Evolutionary conservation across 2,329 filamentous ascomycete species (phyloP), one percentile per base, ranked within the genome.

Genomic region (Aspergillus oerlinghausenensis): DNA sequence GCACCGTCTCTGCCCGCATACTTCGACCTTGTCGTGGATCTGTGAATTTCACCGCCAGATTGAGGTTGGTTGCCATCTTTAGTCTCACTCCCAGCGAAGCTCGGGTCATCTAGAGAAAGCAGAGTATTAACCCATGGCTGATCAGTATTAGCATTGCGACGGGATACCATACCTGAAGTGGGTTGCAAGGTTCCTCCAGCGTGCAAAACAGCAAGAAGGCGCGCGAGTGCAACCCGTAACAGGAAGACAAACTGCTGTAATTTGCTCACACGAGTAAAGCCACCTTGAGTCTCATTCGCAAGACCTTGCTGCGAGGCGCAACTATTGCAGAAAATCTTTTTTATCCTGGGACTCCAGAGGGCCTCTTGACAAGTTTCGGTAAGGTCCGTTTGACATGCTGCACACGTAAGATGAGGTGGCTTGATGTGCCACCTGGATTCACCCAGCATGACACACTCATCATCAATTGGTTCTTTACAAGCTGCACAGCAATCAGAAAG

Each of bases 181-280:
- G 87, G 86, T 54, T 92, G 88, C 49, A 97, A 77, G 26, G 90
- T 89, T 55, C 92, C 92, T 63, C 86, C 94, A 63, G 82, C 89
- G 61, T 91, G 86, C 35, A 99, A 82, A 29, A 95, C 96, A 48
- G 93, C 89, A 59, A 99, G 80, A 25, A 99, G 81, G 56, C 94
- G 83, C 25, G 94, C 94, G 63, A 99, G 83, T 19, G 94, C 94
- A 23, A 99, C 94, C 67, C 90, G 86, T 43, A 99, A 81, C 21
- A 99, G 79, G 73, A 97, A 97, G 5, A 97, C 87, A 70, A 96
- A 99, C 77, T 99, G 93, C 69, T 94, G 88, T 54, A 99, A 79
- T 72, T 95, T 92, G 19, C 90, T 90, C 40, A 97, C 84, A 59
- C 86, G 84, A 59, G 87, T 82, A 67, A 97, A 90, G 0, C 82